These are phyloP conservation scores for Malus asiatica DNA, from an alignment of 306 rosid genomes.

Conservation along the genomic window DNA sequence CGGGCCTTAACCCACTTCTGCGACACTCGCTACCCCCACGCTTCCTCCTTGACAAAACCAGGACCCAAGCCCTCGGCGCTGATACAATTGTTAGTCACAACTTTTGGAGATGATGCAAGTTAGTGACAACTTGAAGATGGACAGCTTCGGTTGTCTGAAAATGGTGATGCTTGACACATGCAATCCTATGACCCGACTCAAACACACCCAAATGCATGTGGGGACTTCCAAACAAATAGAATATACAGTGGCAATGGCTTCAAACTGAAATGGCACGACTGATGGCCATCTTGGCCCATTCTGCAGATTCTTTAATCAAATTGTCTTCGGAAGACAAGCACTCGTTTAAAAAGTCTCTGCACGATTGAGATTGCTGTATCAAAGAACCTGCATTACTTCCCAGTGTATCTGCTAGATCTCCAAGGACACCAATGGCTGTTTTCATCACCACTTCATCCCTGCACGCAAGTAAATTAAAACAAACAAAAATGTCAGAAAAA, in stretches of 20 bases:
- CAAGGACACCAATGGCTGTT: conserved; percentile 94
- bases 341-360: conserved; percentile 78
- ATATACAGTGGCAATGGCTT: conserved; percentile 32
- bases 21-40: conserved; percentile 29
- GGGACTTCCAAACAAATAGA: conserved; percentile 38
- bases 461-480: not conserved
- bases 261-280: conserved; percentile 81
- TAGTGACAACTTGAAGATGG: conserved; percentile 74
- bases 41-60: conserved; percentile 41
- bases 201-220: conserved; percentile 80
- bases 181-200: conserved; percentile 48
- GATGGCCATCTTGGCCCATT: conserved; percentile 94
- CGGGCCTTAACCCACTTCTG: conserved; percentile 17
- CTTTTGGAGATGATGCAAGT: conserved; percentile 76
- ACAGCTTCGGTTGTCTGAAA: conserved; percentile 56
- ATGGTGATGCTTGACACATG: conserved; percentile 59
- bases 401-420: conserved; percentile 89
- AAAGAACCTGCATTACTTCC: conserved; percentile 86
- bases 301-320: conserved; percentile 85
- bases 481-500: conserved; percentile 3
- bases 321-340: conserved; percentile 86
- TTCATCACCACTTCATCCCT: conserved; percentile 93
- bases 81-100: conserved; percentile 76
- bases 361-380: conserved; percentile 80
- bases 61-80: conserved; percentile 48